Evolutionary conservation across 1,284 basidiomycete species (phyloP).

Genomic region (Ceratobasidium sp.): DNA sequence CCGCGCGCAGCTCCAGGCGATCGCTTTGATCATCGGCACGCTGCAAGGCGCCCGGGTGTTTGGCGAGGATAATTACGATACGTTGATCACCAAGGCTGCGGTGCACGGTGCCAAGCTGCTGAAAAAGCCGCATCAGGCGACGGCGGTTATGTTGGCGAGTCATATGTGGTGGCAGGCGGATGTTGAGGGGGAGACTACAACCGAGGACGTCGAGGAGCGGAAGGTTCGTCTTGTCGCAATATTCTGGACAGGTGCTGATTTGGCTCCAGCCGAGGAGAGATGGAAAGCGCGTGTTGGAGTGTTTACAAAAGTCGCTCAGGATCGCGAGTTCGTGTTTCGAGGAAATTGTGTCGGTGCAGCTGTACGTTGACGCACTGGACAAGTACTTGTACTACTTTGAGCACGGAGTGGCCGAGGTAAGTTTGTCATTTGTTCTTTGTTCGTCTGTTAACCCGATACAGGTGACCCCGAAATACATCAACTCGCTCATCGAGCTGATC

Average conservation of each 20-base stretch:
- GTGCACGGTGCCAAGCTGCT: constrained; percentile 90
- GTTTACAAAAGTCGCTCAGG: constrained; percentile 89
- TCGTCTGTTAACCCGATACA: constrained; percentile 46
- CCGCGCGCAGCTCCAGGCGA: constrained; percentile 89
- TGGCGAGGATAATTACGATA: constrained; percentile 91
- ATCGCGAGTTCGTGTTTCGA: constrained; percentile 94
- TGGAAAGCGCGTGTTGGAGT: constrained; percentile 93
- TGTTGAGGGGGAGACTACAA: constrained; percentile 50
- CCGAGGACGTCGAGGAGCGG: constrained; percentile 54
- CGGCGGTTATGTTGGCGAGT: constrained; percentile 90
- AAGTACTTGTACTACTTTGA: constrained; percentile 94
- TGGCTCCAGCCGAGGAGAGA: constrained; percentile 59
- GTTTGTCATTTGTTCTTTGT: constrained; percentile 45
- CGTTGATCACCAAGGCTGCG: constrained; percentile 93
- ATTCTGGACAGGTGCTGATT: not conserved
- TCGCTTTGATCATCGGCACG: constrained; percentile 88
- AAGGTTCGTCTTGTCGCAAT: constrained; percentile 47
- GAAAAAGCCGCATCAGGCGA: constrained; percentile 96
- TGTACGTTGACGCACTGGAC: constrained; percentile 93
- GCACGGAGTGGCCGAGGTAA: constrained; percentile 84
- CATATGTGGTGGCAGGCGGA: constrained; percentile 93
- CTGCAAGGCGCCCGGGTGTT: constrained; percentile 86
- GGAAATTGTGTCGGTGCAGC: constrained; percentile 90
- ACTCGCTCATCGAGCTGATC: constrained; percentile 91
- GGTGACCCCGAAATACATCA: constrained; percentile 93